phyloP scores from a whole-genome alignment of 495 filamentous ascomycete species.

The Delitschia confertaspora region DNA sequence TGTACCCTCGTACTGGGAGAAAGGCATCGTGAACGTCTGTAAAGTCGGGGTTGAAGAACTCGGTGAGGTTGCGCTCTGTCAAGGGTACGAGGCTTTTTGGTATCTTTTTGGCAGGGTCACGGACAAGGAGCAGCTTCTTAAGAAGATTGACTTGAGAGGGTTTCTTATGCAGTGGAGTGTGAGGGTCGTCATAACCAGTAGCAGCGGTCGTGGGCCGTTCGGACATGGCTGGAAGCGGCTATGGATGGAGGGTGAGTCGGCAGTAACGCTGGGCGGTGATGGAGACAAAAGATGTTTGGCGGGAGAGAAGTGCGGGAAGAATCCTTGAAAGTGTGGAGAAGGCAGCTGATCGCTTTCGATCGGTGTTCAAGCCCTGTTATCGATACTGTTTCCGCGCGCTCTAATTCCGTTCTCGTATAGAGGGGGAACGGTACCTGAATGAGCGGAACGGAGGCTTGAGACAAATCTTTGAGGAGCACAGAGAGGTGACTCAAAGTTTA shows the following conservation, averaged over 20 bases:
- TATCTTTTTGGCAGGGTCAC: conserved; percentile 11
- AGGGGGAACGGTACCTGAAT: no score
- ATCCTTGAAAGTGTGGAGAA: no score
- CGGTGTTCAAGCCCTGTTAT: no score
- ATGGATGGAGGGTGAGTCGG: no score
- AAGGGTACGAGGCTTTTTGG: conserved; percentile 21
- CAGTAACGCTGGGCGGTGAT: not conserved
- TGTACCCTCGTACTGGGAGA: conserved; percentile 49
- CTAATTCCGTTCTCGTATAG: no score
- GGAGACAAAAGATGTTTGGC: not conserved
- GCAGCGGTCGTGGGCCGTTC: conserved; percentile 6
- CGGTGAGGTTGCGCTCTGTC: conserved; percentile 29
- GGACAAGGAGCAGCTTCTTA: conserved; percentile 10
- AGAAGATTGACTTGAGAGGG: conserved; percentile 8
- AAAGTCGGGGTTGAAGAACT: conserved; percentile 32
- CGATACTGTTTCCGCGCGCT: no score
- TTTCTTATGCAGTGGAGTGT: conserved; percentile 25
- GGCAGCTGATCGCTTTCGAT: no score
- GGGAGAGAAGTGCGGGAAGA: no score
- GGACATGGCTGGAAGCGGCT: conserved; percentile 10
- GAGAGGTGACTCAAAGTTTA: no score
- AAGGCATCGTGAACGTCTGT: conserved; percentile 42
- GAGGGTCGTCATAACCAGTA: conserved; percentile 28
- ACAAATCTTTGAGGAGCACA: no score
- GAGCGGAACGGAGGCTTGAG: no score